Evolutionary conservation across 495 filamentous ascomycete species (phyloP), one percentile per base, ranked within the genome.

Genomic region (Pyronema domesticum): DNA sequence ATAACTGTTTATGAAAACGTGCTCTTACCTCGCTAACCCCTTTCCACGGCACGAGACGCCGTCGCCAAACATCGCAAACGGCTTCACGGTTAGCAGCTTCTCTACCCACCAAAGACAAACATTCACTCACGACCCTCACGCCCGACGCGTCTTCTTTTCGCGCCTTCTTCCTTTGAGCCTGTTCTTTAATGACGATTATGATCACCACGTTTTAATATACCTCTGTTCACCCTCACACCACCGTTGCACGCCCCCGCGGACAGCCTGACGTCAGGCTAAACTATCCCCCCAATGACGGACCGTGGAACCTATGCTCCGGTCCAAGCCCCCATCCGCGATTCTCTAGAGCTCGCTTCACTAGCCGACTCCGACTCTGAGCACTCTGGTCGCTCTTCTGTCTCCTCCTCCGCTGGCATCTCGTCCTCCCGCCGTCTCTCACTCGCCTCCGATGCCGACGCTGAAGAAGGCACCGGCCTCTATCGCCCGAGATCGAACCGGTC

Each of bases 301-400:
- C 39, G 39, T 13, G 39, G 23, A 9, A 34, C 47, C 47, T 50
- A 50, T 36, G 47, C 11, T 35, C 47, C 47, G 11, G 45, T 47
- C 23, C 23, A 30, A 50, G 67, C 71, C 57, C 72, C 71, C 23
- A 74, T 79, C 46, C 84, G 91, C 62, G 91, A 96, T 74, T 98
- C 91, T 52, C 80, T 98, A 58, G 91, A 98, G 70, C 83, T 98
- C 46, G 91, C 87, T 50, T 95, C 88, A 30, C 80, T 98, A 53
- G 91, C 91, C 10, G 85, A 81, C 46, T 94, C 89, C 43, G 82
- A 76, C 30, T 68, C 66, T 1, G 72, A 65, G 37, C 72, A 78
- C 37, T 76, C 78, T 37, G 81, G 80, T 3, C 74, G 79, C 51
- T 80, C 76, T 49, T 86, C 85, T 10, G 65, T 65, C 37, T 72